Percentiles rank a stretch among this genome's conserved stretches.
Evolutionary conservation across 2,329 filamentous ascomycete genomes (phyloP).

Genomic region (Fusarium newnesense): DNA sequence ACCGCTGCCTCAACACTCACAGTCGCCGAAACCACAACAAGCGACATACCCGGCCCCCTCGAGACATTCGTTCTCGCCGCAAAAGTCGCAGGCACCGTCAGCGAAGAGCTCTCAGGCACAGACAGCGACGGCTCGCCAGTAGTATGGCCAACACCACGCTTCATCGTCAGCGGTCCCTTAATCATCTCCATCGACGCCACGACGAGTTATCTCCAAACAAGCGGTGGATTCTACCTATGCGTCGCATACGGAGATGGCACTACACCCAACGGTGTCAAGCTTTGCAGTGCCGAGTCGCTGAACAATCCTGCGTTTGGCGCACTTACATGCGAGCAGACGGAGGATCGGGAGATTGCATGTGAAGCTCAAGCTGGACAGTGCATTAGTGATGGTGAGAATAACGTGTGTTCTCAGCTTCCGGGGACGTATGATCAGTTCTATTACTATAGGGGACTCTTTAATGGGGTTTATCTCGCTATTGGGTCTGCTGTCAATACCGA

Average conservation of each 20-base stretch:
- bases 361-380: background rate
- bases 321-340: background rate
- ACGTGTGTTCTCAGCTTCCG: background rate
- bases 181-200: background rate
- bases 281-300: background rate
- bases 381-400: background rate
- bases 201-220: background rate
- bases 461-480: background rate
- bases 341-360: background rate
- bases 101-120: background rate
- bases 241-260: background rate
- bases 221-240: background rate
- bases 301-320: background rate
- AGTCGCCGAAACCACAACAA: background rate
- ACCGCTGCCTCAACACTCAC: background rate
- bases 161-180: background rate
- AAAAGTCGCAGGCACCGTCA: background rate
- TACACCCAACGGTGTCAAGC: background rate
- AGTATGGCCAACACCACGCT: background rate
- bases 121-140: accelerated
- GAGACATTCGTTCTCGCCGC: background rate
- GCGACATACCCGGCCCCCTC: background rate
- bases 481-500: background rate
- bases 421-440: background rate
- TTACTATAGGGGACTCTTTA: background rate